Evolutionary conservation across 2,329 filamentous ascomycete genomes (phyloP).

Genomic region (Aspergillus sp.): DNA sequence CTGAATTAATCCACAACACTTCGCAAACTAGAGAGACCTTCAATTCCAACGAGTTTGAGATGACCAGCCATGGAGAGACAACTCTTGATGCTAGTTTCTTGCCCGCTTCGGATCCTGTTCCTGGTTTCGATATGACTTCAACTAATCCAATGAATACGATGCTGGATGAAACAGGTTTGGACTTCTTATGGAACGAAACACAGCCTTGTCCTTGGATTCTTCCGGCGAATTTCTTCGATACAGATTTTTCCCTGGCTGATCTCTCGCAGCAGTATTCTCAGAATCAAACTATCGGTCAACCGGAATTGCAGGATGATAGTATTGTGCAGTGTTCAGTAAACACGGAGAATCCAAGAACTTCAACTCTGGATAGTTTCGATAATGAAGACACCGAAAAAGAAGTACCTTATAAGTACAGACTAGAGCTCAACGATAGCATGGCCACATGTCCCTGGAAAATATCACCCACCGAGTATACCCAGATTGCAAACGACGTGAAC

Average conservation of each 20-base stretch:
- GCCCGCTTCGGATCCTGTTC: no score
- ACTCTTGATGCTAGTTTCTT: no score
- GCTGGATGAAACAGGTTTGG: neutral
- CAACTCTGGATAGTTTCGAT: neutral
- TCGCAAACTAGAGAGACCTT: no score
- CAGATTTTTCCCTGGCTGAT: slow-evolving; percentile 55
- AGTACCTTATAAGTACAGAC: neutral
- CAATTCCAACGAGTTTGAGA: no score
- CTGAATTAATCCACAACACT: no score
- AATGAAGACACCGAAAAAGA: neutral
- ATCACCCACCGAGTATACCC: neutral
- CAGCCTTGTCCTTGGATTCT: slow-evolving; percentile 45
- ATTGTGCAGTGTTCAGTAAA: neutral
- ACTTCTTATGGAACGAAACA: slow-evolving; percentile 2
- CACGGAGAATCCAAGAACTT: neutral
- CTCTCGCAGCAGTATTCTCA: slow-evolving; percentile 4
- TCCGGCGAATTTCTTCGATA: slow-evolving; percentile 52
- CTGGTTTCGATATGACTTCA: neutral
- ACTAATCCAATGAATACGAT: neutral
- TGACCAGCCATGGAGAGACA: no score
- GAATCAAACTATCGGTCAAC: neutral
- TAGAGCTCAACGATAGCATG: neutral
- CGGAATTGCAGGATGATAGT: neutral
- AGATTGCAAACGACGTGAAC: neutral
- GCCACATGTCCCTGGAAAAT: neutral